Evolutionary conservation across 1,284 basidiomycete species (phyloP).

Genomic region (Trichosporon sp.): DNA sequence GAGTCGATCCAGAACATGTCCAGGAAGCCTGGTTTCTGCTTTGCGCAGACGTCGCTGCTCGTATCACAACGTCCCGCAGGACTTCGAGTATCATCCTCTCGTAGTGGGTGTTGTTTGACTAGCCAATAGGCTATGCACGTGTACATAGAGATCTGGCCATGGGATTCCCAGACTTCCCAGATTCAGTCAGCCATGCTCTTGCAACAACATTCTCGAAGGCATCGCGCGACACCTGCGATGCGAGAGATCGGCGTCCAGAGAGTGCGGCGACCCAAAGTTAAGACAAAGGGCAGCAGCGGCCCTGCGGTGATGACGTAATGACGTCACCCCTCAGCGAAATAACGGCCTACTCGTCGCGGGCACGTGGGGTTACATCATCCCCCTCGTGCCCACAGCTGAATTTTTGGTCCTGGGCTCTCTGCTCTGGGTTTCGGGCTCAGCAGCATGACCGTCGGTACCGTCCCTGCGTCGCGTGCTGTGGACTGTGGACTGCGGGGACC

Average conservation of each 20-base stretch:
- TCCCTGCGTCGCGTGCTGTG: neutral
- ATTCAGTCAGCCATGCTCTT: too few species aligned
- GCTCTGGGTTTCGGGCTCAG: neutral
- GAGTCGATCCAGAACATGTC: neutral
- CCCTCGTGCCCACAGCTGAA: neutral
- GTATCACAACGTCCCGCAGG: too few species aligned
- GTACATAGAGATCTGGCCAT: too few species aligned
- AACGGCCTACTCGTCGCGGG: neutral
- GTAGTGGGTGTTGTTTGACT: too few species aligned
- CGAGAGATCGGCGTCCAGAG: neutral
- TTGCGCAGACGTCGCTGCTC: neutral
- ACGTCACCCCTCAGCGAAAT: neutral
- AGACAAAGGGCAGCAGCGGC: neutral
- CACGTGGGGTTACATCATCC: neutral
- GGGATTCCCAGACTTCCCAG: too few species aligned
- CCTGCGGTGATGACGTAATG: neutral
- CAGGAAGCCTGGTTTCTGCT: neutral
- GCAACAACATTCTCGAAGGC: neutral
- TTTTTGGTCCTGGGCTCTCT: neutral
- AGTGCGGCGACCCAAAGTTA: neutral
- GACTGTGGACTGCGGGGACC: neutral
- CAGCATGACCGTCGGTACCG: too few species aligned
- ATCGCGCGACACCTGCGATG: neutral
- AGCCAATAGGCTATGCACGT: too few species aligned
- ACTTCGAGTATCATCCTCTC: too few species aligned